phyloP scores from a whole-genome alignment of 2,329 filamentous ascomycete genomes.

The Hymenoscyphus fraxineus region DNA sequence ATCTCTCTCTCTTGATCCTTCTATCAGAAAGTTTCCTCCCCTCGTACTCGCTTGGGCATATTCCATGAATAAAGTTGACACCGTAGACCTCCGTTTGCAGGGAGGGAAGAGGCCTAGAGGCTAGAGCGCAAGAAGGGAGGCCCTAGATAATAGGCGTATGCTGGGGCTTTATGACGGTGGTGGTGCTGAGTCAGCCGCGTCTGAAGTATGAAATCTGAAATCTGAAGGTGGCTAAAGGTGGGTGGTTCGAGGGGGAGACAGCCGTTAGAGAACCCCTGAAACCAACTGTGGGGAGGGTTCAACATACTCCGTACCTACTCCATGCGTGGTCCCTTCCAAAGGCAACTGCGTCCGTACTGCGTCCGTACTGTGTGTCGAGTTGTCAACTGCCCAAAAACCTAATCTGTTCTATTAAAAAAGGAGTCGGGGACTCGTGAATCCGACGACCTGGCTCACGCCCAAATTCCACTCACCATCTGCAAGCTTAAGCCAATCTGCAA shows the following conservation, averaged over 20 bases:
- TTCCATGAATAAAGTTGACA: background rate
- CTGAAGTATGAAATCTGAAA: no score
- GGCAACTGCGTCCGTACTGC: background rate
- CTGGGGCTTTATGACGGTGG: no score
- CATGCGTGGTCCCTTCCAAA: background rate
- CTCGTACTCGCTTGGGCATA: background rate
- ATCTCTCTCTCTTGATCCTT: background rate
- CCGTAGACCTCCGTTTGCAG: background rate
- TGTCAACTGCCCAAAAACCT: background rate
- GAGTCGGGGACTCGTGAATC: background rate
- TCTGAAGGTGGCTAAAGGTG: background rate
- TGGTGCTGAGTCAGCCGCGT: background rate
- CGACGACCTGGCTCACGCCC: background rate
- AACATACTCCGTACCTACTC: background rate
- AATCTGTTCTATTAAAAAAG: background rate
- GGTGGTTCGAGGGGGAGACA: background rate
- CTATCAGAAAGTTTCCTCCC: background rate
- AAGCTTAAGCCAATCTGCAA: no score
- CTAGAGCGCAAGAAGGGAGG: background rate
- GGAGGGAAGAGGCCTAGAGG: background rate
- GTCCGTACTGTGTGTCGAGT: background rate
- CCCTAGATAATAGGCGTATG: background rate
- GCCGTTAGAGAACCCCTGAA: constrained; percentile 1
- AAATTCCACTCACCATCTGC: background rate
- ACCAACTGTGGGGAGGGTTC: background rate